Evolutionary conservation across 768 basidiomycete species (phyloP), one percentile per base, ranked within the genome.

Genomic region (Multifurca ochricompacta): DNA sequence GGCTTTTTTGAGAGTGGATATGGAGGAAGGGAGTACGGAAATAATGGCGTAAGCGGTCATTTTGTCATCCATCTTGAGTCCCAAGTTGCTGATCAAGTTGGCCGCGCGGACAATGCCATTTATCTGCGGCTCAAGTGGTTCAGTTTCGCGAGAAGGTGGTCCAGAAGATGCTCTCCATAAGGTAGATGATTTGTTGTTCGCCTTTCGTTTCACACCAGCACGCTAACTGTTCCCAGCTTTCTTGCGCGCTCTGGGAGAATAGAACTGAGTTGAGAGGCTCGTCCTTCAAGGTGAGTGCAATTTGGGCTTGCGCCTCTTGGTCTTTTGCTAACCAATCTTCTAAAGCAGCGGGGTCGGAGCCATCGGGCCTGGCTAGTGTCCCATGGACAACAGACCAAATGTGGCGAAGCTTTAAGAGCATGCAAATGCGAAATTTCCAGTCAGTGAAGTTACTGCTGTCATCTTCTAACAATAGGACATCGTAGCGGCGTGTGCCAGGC

Each of bases 261-360:
- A 65, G 40, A 13, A 67, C 62, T 18, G 61, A 45, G 43, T 47
- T 61, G 1, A 66, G 53, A 0, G 65, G 63, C 30, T 63, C 58
- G 23, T 66, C 65, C 30, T 59, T 59, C 14, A 65, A 48, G 6
- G 65, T 66, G 16, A 66, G 63, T 7, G 45, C 55, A 16, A 66
- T 61, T 40, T 67, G 63, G 6, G 59, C 62, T 3, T 39, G 21
- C 1, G 64, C 62, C 48, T 65, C 61, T 18, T 58, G 47, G 21
- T 65, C 57, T 10, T 28, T 19, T 10, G 6, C 7, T 6, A 28
- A 13, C 13, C 45, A 27, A 13, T 36, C 13, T 4, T 13, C 35
- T 14, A 6, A 36, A n/a, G 3, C 0, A 2, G 35, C 11, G 13
- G 35, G 14, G 8, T 36, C 14, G n/a, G n/a, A n/a, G n/a, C n/a